These are phyloP conservation scores for Whalleya microplaca DNA, from an alignment of 2,329 filamentous ascomycete genomes.

Conservation along the genomic window DNA sequence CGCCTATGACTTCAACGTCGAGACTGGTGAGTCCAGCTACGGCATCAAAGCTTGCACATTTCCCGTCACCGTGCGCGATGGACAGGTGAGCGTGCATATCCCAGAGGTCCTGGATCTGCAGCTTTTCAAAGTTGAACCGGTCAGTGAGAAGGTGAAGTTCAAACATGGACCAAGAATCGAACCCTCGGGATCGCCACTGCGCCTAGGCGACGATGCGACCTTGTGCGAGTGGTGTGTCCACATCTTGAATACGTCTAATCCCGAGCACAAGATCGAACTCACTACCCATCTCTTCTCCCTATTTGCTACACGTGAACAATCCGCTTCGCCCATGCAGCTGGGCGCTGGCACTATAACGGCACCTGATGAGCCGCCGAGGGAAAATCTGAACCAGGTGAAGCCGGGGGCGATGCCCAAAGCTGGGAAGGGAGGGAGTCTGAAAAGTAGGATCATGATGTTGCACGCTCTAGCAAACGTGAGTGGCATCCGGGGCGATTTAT, in stretches of 20 bases:
- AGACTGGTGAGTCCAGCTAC: constrained; percentile 52
- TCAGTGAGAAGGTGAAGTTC: constrained; percentile 50
- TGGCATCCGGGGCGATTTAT: neutral
- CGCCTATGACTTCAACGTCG: constrained; percentile 53
- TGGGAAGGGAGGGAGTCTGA: constrained; percentile 46
- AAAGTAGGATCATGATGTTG: constrained; percentile 49
- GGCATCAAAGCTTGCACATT: constrained; percentile 52
- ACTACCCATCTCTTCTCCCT: constrained; percentile 47
- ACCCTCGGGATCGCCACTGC: constrained; percentile 24
- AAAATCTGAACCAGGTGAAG: constrained; percentile 43
- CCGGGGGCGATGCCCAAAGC: constrained; percentile 45
- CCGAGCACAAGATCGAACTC: constrained; percentile 51
- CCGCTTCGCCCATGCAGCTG: constrained; percentile 45
- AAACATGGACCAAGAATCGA: constrained; percentile 40
- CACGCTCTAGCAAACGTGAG: constrained; percentile 47
- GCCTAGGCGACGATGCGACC: constrained; percentile 45
- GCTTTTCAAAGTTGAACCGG: constrained; percentile 44
- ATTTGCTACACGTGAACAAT: constrained; percentile 44
- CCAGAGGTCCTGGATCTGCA: constrained; percentile 25
- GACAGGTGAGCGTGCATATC: constrained; percentile 41
- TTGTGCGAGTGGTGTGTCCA: constrained; percentile 53
- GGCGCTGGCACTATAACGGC: constrained; percentile 41
- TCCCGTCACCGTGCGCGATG: constrained; percentile 42
- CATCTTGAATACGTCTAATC: constrained; percentile 47
- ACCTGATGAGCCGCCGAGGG: constrained; percentile 46